Evolutionary conservation across 192 early-diverging fungal species (phyloP).

Genomic region (Rhizophagus clarus): DNA sequence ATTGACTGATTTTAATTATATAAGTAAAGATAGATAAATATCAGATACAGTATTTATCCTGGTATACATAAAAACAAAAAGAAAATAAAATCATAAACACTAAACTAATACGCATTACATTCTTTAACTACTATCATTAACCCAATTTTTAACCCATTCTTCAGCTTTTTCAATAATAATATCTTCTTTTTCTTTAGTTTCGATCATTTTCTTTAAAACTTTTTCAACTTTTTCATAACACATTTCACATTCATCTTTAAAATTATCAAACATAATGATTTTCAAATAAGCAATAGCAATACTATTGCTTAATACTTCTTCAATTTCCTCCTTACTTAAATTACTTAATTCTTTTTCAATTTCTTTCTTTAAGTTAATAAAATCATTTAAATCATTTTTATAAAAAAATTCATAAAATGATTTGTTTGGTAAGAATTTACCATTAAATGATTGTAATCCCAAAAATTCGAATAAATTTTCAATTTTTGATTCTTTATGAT

Average conservation of each 20-base stretch:
- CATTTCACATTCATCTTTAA: slow-evolving; percentile 14
- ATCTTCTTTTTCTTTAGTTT: no score
- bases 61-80: no score
- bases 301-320: background rate
- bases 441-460: slow-evolving; percentile 17
- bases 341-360: no score
- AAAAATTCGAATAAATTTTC: slow-evolving; percentile 13
- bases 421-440: background rate
- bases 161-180: no score
- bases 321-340: background rate
- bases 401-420: background rate
- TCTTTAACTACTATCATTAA: no score
- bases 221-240: slow-evolving; percentile 20
- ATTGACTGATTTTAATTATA: no score
- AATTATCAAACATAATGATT: background rate
- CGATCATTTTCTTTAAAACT: background rate
- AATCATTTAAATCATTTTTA: background rate
- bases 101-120: no score
- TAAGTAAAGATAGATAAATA: no score
- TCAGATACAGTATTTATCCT: no score
- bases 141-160: no score
- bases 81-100: no score
- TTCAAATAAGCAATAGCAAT: background rate
- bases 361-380: background rate
- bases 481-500: background rate